Evolutionary conservation across 139 green algal genomes (phyloP).

Genomic region (Closterium sp.): DNA sequence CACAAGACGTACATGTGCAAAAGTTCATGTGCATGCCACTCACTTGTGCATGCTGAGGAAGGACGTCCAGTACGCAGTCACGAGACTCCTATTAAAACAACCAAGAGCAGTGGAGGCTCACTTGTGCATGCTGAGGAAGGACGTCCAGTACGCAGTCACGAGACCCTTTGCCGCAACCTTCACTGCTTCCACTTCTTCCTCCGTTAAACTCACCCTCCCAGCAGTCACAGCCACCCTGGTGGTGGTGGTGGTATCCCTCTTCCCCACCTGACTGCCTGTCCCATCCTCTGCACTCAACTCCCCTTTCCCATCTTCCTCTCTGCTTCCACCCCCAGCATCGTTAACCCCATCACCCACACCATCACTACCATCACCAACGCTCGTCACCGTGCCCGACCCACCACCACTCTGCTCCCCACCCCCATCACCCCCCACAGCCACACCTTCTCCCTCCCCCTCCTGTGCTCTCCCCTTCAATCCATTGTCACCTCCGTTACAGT

Average conservation of each 20-base stretch:
- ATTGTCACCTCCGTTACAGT: neutral
- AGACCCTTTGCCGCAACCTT: neutral
- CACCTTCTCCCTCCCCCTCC: neutral
- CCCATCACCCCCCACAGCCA: neutral
- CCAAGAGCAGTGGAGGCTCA: neutral
- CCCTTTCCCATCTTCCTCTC: neutral
- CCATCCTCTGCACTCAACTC: neutral
- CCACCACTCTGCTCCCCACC: neutral
- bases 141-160: neutral
- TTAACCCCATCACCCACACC: neutral
- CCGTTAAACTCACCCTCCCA: neutral
- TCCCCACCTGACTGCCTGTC: neutral
- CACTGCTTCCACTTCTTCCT: neutral
- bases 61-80: too few species aligned
- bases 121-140: neutral
- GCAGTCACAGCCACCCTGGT: neutral
- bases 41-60: too few species aligned
- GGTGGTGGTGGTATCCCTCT: neutral
- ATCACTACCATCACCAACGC: neutral
- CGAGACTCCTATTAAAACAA: too few species aligned
- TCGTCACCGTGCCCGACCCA: neutral
- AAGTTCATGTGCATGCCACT: too few species aligned
- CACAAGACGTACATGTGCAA: too few species aligned
- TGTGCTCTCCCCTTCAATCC: neutral
- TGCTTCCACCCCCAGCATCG: neutral